Evolutionary conservation across 2,329 filamentous ascomycete genomes (phyloP).

Genomic region (Huntiella savannae): DNA sequence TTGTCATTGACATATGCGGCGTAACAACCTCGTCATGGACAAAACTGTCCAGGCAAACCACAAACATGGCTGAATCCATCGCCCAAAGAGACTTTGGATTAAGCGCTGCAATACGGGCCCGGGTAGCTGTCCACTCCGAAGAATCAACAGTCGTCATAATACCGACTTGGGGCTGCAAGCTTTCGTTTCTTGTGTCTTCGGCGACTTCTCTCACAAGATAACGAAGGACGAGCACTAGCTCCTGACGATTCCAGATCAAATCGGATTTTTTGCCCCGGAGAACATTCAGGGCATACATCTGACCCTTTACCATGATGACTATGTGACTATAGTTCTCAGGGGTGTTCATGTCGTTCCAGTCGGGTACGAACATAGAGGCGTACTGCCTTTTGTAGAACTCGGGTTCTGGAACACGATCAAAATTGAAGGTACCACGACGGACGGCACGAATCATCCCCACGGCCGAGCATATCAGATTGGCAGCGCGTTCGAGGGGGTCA

Average conservation of each 20-base stretch:
- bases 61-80: conserved; percentile 82
- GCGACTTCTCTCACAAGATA: conserved; percentile 82
- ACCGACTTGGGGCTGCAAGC: conserved; percentile 83
- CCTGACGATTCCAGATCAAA: conserved; percentile 91
- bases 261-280: conserved; percentile 74
- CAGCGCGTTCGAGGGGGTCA: conserved; percentile 36
- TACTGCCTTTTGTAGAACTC: conserved; percentile 98
- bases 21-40: conserved; percentile 67
- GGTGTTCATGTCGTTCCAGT: conserved; percentile 85
- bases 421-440: conserved; percentile 75
- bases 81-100: conserved; percentile 93
- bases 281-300: conserved; percentile 98
- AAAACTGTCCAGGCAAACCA: conserved; percentile 81
- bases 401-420: conserved; percentile 65
- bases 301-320: conserved; percentile 80
- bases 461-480: conserved; percentile 77
- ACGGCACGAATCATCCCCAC: conserved; percentile 86
- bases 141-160: conserved; percentile 92
- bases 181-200: conserved; percentile 77
- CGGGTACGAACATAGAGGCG: conserved; percentile 84
- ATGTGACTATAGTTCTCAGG: conserved; percentile 86
- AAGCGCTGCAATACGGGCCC: conserved; percentile 78
- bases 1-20: conserved; percentile 78
- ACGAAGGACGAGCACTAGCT: conserved; percentile 76
- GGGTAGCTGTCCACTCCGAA: conserved; percentile 64